phyloP scores from a whole-genome alignment of 192 early-diverging fungal species.

The Coemansia sp. region DNA sequence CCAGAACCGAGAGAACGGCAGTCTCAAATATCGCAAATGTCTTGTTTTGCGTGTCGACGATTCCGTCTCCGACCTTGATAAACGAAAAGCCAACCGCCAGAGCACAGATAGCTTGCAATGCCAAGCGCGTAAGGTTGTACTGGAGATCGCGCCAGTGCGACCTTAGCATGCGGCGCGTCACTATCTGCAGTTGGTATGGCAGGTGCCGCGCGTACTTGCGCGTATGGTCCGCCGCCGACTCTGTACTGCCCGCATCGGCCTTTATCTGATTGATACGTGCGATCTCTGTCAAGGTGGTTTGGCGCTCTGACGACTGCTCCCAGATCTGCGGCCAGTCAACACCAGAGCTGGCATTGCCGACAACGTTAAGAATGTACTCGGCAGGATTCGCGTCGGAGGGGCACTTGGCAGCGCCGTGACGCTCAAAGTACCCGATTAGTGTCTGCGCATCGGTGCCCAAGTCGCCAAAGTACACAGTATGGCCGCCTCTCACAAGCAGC shows the following conservation, averaged over 20 bases:
- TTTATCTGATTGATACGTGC: slow-evolving; percentile 49
- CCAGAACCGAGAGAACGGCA: slow-evolving; percentile 62
- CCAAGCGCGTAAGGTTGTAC: slow-evolving; percentile 73
- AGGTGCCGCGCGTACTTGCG: slow-evolving; percentile 53
- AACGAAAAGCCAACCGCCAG: slow-evolving; percentile 75
- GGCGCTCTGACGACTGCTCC: slow-evolving; percentile 57
- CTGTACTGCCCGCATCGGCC: neutral
- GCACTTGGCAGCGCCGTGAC: slow-evolving; percentile 68
- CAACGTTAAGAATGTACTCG: slow-evolving; percentile 82
- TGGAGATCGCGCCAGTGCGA: slow-evolving; percentile 72
- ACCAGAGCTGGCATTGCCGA: slow-evolving; percentile 48
- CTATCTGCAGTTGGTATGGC: slow-evolving; percentile 57
- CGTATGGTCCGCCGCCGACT: neutral
- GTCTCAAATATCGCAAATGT: slow-evolving; percentile 72
- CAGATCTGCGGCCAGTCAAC: slow-evolving; percentile 76
- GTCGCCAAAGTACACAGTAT: slow-evolving; percentile 80
- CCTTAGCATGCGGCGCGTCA: slow-evolving; percentile 61
- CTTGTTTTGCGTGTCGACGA: slow-evolving; percentile 62
- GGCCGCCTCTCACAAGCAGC: slow-evolving; percentile 72
- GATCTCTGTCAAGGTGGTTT: slow-evolving; percentile 53
- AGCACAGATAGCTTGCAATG: slow-evolving; percentile 58
- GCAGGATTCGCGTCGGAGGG: slow-evolving; percentile 72
- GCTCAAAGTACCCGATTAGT: slow-evolving; percentile 76
- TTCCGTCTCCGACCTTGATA: slow-evolving; percentile 58
- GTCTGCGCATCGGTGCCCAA: slow-evolving; percentile 63